These are phyloP conservation scores for Geosmithia flava DNA, from an alignment of 2,329 filamentous ascomycete species.

Conservation along the genomic window DNA sequence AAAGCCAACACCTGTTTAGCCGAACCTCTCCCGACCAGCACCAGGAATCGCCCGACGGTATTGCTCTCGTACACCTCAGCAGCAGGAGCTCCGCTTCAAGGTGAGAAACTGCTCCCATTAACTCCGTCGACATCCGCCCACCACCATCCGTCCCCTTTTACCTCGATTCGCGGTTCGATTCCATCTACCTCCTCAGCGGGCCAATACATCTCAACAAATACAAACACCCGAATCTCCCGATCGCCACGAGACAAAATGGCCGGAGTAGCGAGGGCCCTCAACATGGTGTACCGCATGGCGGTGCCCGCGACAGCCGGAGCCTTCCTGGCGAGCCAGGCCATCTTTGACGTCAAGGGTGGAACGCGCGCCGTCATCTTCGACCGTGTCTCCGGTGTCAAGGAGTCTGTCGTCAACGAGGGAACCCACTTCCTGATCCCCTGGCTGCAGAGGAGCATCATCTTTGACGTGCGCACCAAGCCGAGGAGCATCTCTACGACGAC, in stretches of 20 bases:
- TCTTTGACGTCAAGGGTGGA: conserved; percentile 96
- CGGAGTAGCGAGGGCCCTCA: conserved; percentile 38
- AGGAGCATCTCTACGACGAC: conserved; percentile 96
- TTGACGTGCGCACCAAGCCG: conserved; percentile 95
- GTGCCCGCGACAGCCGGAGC: conserved; percentile 61
- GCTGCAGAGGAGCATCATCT: conserved; percentile 89
- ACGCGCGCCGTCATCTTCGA: conserved; percentile 97
- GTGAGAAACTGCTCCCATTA: not conserved
- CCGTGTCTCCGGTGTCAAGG: conserved; percentile 81
- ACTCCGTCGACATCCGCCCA: not conserved
- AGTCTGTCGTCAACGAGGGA: conserved; percentile 84
- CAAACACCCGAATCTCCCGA: too few relatives aligned
- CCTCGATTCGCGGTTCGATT: not conserved
- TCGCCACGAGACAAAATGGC: conserved; percentile 1
- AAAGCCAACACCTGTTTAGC: not conserved
- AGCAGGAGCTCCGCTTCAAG: not conserved
- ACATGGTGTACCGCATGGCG: conserved; percentile 53
- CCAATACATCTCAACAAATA: too few relatives aligned
- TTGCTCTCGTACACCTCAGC: not conserved
- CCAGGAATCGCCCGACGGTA: not conserved
- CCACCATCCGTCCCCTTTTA: too few relatives aligned
- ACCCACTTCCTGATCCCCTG: conserved; percentile 95
- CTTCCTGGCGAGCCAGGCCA: conserved; percentile 59
- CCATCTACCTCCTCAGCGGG: not conserved
- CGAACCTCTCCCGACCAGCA: not conserved